Conservation (phyloP, 768 basidiomycete species). For the Rhodotorula sphaerocarpa region DNA sequence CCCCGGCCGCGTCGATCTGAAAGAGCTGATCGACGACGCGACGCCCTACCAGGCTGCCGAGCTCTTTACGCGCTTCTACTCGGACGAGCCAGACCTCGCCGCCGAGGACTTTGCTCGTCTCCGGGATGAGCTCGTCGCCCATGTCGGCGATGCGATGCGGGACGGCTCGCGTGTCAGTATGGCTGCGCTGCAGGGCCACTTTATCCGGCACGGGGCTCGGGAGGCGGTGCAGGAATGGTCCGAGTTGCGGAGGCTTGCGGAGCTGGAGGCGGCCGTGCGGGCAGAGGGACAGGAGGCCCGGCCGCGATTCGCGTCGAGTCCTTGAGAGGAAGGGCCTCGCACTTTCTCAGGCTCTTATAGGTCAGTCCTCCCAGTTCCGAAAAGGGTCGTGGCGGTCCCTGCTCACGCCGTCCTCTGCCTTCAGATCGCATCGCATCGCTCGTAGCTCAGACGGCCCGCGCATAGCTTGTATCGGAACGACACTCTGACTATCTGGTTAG, state of each 20-base stretch:
- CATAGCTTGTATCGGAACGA: too few species aligned
- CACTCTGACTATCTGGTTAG: too few species aligned
- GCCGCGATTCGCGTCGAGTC: slow-evolving; percentile 10
- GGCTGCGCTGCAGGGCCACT: slow-evolving; percentile 90
- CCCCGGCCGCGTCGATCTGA: slow-evolving; percentile 86
- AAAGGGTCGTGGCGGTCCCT: too few species aligned
- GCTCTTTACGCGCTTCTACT: slow-evolving; percentile 79
- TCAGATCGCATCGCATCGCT: too few species aligned
- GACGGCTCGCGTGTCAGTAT: slow-evolving; percentile 68
- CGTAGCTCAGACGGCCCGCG: too few species aligned
- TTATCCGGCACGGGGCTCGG: slow-evolving; percentile 58
- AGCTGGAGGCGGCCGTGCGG: slow-evolving; percentile 20
- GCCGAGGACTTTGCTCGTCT: slow-evolving; percentile 48
- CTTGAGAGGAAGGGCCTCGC: neutral
- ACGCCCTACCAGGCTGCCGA: slow-evolving; percentile 65
- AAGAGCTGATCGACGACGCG: slow-evolving; percentile 76
- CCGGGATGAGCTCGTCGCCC: slow-evolving; percentile 51
- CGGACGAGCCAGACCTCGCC: slow-evolving; percentile 44
- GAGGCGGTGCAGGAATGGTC: slow-evolving; percentile 40
- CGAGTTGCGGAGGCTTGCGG: slow-evolving; percentile 32
- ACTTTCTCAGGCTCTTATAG: too few species aligned
- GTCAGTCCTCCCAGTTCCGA: too few species aligned
- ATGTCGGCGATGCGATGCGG: slow-evolving; percentile 53
- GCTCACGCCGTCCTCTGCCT: too few species aligned
- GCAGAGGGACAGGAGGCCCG: neutral